phyloP scores from a whole-genome alignment of 1,139 yeast species.

The Torulaspora globosa region DNA sequence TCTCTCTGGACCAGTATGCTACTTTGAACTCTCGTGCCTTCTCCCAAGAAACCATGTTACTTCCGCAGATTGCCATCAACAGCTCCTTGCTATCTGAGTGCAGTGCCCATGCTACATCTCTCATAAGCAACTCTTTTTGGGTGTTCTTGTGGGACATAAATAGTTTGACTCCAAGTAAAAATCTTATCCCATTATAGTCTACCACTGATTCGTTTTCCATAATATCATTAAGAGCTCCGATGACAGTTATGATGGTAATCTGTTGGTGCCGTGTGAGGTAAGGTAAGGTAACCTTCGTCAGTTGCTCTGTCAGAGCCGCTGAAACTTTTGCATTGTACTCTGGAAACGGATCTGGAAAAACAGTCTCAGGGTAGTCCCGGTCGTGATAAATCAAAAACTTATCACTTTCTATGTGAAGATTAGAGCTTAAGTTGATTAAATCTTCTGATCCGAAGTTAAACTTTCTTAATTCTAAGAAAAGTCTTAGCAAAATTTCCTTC shows the following conservation, averaged over 20 bases:
- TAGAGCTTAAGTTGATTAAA: constrained; percentile 39
- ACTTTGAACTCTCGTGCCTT: constrained; percentile 59
- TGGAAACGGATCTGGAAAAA: constrained; percentile 42
- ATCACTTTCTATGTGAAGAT: constrained; percentile 37
- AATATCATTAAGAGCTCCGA: constrained; percentile 59
- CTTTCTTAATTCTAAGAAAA: constrained; percentile 52
- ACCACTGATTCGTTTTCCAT: constrained; percentile 47
- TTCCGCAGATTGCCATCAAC: constrained; percentile 53
- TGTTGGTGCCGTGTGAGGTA: constrained; percentile 89
- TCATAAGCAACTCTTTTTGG: constrained; percentile 56
- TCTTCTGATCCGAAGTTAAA: constrained; percentile 43
- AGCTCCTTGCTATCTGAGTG: constrained; percentile 77
- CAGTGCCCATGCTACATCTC: constrained; percentile 85
- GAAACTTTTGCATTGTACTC: constrained; percentile 47
- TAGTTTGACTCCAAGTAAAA: constrained; percentile 66
- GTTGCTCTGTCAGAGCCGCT: constrained; percentile 51
- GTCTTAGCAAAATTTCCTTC: constrained; percentile 50
- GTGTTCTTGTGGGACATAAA: constrained; percentile 52
- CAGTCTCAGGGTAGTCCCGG: constrained; percentile 23
- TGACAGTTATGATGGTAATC: constrained; percentile 67
- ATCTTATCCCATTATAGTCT: constrained; percentile 71
- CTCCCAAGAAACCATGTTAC: constrained; percentile 56
- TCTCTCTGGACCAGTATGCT: constrained; percentile 67
- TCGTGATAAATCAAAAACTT: constrained; percentile 33
- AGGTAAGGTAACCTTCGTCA: constrained; percentile 67